phyloP scores from a whole-genome alignment of 805 yeast genomes.

The Wickerhamomyces bovis region DNA sequence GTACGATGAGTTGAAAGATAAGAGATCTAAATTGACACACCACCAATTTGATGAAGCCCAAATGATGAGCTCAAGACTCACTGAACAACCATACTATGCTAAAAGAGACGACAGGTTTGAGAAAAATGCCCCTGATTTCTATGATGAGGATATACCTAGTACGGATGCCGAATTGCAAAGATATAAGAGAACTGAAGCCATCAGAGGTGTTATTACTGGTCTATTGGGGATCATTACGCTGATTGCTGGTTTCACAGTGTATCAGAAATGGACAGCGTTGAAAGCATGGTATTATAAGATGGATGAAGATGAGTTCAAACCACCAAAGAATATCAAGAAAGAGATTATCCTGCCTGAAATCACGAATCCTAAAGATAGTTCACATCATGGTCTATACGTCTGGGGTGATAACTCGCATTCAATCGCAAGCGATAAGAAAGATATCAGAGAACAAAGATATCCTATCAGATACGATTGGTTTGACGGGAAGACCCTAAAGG shows the following conservation, averaged over 20 bases:
- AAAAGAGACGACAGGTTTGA: background rate
- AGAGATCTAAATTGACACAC: background rate
- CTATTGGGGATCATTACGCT: constrained; percentile 8
- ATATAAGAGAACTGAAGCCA: constrained; percentile 13
- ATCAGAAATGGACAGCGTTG: constrained; percentile 19
- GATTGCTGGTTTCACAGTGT: constrained; percentile 2
- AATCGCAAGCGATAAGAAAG: constrained; percentile 26
- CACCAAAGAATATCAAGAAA: constrained; percentile 19
- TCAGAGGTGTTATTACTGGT: constrained; percentile 17
- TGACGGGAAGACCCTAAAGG: constrained; percentile 51
- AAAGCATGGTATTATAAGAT: constrained; percentile 26
- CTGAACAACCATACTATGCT: background rate
- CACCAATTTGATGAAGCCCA: background rate
- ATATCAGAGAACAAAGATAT: constrained; percentile 31
- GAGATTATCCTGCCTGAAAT: constrained; percentile 26
- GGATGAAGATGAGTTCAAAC: constrained; percentile 19
- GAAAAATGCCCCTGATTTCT: background rate
- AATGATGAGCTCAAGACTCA: background rate
- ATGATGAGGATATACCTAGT: background rate
- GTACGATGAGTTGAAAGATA: background rate
- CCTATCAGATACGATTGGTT: constrained; percentile 63
- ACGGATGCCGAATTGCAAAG: constrained; percentile 15
- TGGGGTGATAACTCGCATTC: constrained; percentile 52
- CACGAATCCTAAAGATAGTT: constrained; percentile 29
- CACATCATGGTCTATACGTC: constrained; percentile 52